phyloP scores from a whole-genome alignment of 495 filamentous ascomycete species.

The Achaetomiella virescens region DNA sequence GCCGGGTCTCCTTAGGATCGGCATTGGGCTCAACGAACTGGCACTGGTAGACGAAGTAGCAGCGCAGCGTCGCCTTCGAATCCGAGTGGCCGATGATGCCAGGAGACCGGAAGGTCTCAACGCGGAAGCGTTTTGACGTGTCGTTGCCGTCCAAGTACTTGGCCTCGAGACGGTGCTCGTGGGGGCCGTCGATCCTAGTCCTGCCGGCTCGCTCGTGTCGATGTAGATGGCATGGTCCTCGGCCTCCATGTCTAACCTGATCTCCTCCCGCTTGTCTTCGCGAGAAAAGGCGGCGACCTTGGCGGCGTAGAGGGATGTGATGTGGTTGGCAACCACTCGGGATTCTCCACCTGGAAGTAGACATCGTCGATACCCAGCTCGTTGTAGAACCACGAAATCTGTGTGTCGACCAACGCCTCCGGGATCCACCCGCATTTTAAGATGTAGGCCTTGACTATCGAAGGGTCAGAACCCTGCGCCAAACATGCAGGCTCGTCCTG shows the following conservation, averaged over 20 bases:
- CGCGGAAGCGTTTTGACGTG: conserved; percentile 65
- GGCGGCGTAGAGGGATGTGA: conserved; percentile 93
- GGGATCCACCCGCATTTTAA: conserved; percentile 69
- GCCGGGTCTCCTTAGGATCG: conserved; percentile 69
- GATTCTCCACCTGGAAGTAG: conserved; percentile 91
- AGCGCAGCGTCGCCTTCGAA: conserved; percentile 75
- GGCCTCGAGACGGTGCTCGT: conserved; percentile 87
- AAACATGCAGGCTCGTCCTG: neutral
- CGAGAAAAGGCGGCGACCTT: conserved; percentile 93
- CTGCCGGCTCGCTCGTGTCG: conserved; percentile 86
- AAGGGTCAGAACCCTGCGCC: neutral
- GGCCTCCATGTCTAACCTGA: conserved; percentile 90
- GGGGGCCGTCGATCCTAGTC: conserved; percentile 65
- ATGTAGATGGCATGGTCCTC: conserved; percentile 97
- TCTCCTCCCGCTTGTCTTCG: conserved; percentile 89
- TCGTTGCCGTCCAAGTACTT: conserved; percentile 82
- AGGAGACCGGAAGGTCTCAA: conserved; percentile 94
- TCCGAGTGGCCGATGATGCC: conserved; percentile 51
- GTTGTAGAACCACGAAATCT: conserved; percentile 95
- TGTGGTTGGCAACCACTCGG: conserved; percentile 86
- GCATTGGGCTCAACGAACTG: conserved; percentile 73
- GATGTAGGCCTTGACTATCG: conserved; percentile 39
- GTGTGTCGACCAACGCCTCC: conserved; percentile 68
- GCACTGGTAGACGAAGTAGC: conserved; percentile 98
- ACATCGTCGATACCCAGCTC: conserved; percentile 97